Evolutionary conservation across 2,329 filamentous ascomycete species (phyloP).

Genomic region (Trichoderma hamatum): DNA sequence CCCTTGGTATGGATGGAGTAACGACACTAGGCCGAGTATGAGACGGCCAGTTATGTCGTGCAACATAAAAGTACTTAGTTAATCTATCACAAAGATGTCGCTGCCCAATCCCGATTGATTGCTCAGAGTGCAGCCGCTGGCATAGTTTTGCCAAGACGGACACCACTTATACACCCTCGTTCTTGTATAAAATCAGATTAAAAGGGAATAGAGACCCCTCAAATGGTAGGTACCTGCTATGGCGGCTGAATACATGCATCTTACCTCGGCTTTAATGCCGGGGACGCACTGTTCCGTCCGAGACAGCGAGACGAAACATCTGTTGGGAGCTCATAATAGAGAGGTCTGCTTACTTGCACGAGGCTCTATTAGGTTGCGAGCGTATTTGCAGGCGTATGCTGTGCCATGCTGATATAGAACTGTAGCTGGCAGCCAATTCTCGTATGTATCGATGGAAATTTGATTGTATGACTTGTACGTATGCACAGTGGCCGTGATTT

Average conservation of each 20-base stretch:
- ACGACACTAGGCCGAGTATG: not conserved
- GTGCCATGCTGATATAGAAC: not conserved
- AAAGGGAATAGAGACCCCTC: not conserved
- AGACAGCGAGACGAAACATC: no score
- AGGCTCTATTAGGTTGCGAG: not conserved
- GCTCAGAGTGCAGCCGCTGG: not conserved
- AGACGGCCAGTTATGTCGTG: not conserved
- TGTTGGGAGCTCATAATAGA: not conserved
- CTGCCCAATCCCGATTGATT: not conserved
- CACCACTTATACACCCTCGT: no score
- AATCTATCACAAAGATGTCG: not conserved
- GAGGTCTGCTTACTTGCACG: not conserved
- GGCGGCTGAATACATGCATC: not conserved
- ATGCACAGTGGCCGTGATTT: not conserved
- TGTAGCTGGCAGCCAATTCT: not conserved
- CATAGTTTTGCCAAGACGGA: not conserved
- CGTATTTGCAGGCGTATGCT: not conserved
- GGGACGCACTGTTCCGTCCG: no score
- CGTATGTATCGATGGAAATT: not conserved
- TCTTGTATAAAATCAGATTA: no score
- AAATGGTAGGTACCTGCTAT: not conserved
- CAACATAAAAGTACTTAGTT: not conserved
- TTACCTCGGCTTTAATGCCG: no score
- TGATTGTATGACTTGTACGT: not conserved
- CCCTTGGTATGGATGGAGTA: not conserved